phyloP scores from a whole-genome alignment of 2,329 filamentous ascomycete species.

The Passalora sequoiae region DNA sequence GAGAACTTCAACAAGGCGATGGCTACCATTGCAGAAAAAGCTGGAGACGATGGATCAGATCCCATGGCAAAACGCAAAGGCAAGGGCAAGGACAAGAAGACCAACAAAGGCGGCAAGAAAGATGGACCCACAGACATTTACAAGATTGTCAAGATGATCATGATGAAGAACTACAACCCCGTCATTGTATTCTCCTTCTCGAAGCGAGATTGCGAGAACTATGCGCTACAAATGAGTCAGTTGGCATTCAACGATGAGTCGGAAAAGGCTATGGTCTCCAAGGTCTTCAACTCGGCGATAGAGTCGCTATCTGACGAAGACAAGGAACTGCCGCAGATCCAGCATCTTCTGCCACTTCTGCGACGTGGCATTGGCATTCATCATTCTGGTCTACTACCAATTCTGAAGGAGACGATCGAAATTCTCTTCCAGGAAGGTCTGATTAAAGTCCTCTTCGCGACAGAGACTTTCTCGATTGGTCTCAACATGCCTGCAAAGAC shows the following conservation, averaged over 20 bases:
- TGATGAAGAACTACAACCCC: constrained; percentile 93
- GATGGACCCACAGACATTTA: constrained; percentile 76
- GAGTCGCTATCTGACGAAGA: constrained; percentile 90
- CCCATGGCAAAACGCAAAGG: constrained; percentile 75
- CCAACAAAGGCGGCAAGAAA: constrained; percentile 75
- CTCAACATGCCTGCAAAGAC: constrained; percentile 99
- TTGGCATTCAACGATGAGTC: constrained; percentile 94
- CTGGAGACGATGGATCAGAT: constrained; percentile 77
- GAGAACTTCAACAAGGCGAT: constrained; percentile 98
- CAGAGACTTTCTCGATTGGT: constrained; percentile 97
- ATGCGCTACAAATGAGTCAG: constrained; percentile 79
- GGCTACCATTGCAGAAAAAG: constrained; percentile 79
- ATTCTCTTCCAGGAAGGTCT: constrained; percentile 97
- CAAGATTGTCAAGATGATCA: constrained; percentile 98
- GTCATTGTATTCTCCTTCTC: constrained; percentile 99
- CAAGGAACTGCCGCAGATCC: constrained; percentile 79
- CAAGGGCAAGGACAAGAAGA: constrained; percentile 85
- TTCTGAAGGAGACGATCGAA: constrained; percentile 97
- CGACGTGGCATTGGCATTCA: constrained; percentile 93
- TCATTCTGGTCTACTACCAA: constrained; percentile 90
- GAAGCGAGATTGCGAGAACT: constrained; percentile 90
- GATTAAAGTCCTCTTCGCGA: constrained; percentile 96
- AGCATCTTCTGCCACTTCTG: constrained; percentile 80
- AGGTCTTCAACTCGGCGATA: constrained; percentile 90
- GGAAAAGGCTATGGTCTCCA: constrained; percentile 88